Base-by-base conservation (phyloP, 805 yeast genomes). In the Millerozyma miso region DNA sequence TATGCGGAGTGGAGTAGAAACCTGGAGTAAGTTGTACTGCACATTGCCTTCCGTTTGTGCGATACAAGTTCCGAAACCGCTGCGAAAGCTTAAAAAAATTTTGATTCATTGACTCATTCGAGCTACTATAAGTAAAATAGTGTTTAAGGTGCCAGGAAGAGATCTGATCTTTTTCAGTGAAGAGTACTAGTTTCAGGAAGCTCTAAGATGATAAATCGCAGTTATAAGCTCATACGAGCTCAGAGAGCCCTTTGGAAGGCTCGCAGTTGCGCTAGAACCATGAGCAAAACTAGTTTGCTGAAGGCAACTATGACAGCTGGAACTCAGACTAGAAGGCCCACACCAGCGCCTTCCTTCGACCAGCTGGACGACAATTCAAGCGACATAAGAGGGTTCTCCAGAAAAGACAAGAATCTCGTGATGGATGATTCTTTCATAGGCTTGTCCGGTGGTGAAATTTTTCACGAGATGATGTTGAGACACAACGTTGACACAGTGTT, bases 381-480 rank as follows among this genome's bases (percentile, higher is more conserved):
- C 13, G 54, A 52, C 18, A 43, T 39, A 19, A 39, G 39, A 23
- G 46, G 38, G 19, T 33, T 15, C 16, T 20, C 19, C 10, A 39
- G 31, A 35, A 45, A n/a, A 51, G 48, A 33, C 31, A 44, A 16
- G 52, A 47, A 34, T 29, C 42, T 53, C 18, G 39, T 60, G 44
- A 77, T 83, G 83, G 95, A 86, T 57, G 90, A 85, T 56, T 85
- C 96, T 4, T 82, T 91, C 57, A 89, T 93, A 42, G 99, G 99
- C 14, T 77, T 89, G 55, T 84, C 96, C n/a, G 99, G 99, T 50
- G 99, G 99, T 54, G 93, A 93, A 69, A 90, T 93, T 49, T 93
- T 93, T 73, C 97, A 91, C 65, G 98, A 91, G 67, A 93, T 93
- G 98, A 93, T 93, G 98, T 74, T 81, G 49, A 81, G 97, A 63